phyloP scores from a whole-genome alignment of 2,329 filamentous ascomycete species.

The Beauveria sp. region DNA sequence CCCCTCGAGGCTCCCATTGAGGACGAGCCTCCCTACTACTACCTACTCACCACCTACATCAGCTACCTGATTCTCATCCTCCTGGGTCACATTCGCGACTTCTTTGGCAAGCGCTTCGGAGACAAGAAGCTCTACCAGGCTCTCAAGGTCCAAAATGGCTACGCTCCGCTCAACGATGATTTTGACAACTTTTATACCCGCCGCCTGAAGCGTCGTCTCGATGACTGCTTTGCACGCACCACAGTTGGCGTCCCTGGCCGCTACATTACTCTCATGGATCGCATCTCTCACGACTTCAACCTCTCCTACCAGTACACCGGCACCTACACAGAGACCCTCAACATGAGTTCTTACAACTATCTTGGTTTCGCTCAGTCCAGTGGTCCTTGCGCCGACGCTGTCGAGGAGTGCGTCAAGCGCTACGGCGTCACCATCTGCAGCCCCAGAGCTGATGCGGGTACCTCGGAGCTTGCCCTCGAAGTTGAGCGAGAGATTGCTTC shows the following conservation, averaged over 20 bases:
- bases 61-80: constrained; percentile 95
- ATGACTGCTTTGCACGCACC: constrained; percentile 91
- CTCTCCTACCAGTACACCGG: constrained; percentile 82
- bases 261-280: constrained; percentile 87
- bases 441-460: constrained; percentile 76
- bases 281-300: constrained; percentile 87
- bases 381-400: constrained; percentile 88
- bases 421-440: constrained; percentile 81
- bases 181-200: constrained; percentile 99
- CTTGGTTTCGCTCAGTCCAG: constrained; percentile 97
- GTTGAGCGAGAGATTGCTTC: constrained; percentile 83
- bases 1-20: constrained; percentile 77
- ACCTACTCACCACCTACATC: constrained; percentile 94
- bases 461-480: constrained; percentile 77
- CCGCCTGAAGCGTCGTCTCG: constrained; percentile 85
- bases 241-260: constrained; percentile 90
- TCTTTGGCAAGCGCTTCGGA: constrained; percentile 94
- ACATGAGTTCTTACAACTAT: constrained; percentile 99
- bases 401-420: constrained; percentile 76
- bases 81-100: constrained; percentile 91
- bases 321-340: constrained; percentile 87
- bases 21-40: constrained; percentile 95
- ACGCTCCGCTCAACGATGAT: constrained; percentile 91
- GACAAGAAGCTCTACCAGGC: constrained; percentile 75
- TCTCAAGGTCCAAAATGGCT: constrained; percentile 76